Conservation (phyloP, 352 stramenopile species). For the Chrysophaeum taylorii region DNA sequence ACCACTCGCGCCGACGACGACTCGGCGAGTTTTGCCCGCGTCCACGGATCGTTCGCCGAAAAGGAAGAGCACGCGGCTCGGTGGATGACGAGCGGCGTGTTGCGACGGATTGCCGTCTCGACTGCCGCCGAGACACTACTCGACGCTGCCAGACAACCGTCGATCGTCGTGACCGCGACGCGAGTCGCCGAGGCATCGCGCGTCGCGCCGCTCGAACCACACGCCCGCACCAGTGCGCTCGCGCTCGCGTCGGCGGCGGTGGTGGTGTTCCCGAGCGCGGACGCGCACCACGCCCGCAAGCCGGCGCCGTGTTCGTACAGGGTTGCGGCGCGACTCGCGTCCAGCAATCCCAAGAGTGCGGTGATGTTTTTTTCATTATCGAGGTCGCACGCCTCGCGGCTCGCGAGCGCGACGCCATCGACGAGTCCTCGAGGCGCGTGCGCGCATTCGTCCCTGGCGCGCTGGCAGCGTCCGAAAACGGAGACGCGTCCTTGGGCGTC, state of each 20-base stretch:
- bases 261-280: too few relatives aligned
- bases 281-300: not conserved
- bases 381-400: not conserved
- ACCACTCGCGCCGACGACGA: conserved; percentile 2
- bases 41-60: too few relatives aligned
- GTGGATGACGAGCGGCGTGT: too few relatives aligned
- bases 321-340: not conserved
- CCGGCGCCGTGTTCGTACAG: not conserved
- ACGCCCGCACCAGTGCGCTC: not conserved
- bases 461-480: not conserved
- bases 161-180: not conserved
- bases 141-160: too few relatives aligned
- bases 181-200: too few relatives aligned
- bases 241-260: not conserved
- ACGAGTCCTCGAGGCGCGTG: conserved; percentile 3
- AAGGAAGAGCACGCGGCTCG: too few relatives aligned
- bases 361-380: not conserved
- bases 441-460: not conserved
- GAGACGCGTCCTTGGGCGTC: not conserved
- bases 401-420: not conserved
- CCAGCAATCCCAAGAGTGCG: not conserved
- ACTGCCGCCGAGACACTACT: too few relatives aligned
- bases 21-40: too few relatives aligned
- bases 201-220: not conserved
- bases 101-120: too few relatives aligned